phyloP scores from a whole-genome alignment of 345 rosid species.

The Rubroshorea leprosula region DNA sequence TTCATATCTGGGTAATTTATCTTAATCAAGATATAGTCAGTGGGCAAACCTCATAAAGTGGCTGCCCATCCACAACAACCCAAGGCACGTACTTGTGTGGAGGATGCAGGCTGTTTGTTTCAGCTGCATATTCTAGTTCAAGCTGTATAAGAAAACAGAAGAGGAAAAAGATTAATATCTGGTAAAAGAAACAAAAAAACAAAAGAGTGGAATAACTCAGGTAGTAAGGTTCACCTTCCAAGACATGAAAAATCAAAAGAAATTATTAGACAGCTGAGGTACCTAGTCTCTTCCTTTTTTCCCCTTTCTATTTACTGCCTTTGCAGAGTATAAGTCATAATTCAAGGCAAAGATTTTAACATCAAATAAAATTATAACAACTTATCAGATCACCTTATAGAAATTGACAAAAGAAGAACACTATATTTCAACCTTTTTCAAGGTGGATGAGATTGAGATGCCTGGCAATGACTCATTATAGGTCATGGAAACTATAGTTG shows the following conservation, averaged over 20 bases:
- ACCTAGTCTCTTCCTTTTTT: not conserved
- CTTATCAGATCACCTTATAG: not conserved
- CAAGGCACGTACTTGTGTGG: constrained; percentile 86
- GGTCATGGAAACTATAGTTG: not conserved
- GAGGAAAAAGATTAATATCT: not conserved
- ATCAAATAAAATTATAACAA: too few relatives aligned
- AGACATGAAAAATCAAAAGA: not conserved
- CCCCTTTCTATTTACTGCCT: not conserved
- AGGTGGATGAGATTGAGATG: not conserved
- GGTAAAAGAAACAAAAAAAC: not conserved
- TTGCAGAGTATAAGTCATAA: not conserved
- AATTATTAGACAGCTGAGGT: not conserved
- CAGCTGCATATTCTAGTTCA: constrained; percentile 65
- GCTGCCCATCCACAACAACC: constrained; percentile 89
- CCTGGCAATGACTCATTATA: not conserved
- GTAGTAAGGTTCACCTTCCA: not conserved
- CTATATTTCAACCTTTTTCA: not conserved
- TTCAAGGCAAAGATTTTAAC: not conserved
- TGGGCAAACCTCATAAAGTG: constrained; percentile 74
- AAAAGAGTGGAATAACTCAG: not conserved
- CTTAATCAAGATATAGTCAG: not conserved
- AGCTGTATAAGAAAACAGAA: constrained; percentile 40
- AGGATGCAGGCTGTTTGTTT: constrained; percentile 69
- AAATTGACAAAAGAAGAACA: not conserved
- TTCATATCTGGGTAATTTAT: too few relatives aligned